These are phyloP conservation scores for Cyberlindnera euphorbiae DNA, from an alignment of 805 yeast genomes.

Conservation along the genomic window DNA sequence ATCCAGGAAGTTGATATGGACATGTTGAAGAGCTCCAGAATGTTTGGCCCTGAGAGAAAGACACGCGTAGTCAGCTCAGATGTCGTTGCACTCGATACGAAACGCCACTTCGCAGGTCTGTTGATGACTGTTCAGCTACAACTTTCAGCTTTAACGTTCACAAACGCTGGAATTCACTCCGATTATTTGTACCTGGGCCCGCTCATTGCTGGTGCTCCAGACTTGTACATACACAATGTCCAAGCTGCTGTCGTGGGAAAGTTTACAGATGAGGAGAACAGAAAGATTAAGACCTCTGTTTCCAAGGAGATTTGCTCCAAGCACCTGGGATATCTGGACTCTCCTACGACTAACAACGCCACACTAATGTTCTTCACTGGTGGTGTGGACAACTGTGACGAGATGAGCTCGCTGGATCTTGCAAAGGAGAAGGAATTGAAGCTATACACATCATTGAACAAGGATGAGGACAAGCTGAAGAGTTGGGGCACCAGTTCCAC, in stretches of 20 bases:
- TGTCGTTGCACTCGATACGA: constrained; percentile 13
- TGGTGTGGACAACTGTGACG: constrained; percentile 17
- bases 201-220: constrained; percentile 13
- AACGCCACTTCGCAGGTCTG: constrained; percentile 22
- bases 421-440: constrained; percentile 11
- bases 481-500: constrained; percentile 7
- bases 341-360: not conserved
- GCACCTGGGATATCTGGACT: constrained; percentile 13
- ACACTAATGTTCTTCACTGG: constrained; percentile 13
- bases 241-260: constrained; percentile 15
- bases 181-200: constrained; percentile 33
- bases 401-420: not conserved
- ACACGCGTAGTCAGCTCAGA: constrained; percentile 14
- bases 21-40: constrained; percentile 7
- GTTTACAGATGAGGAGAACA: constrained; percentile 12
- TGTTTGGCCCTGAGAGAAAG: constrained; percentile 28
- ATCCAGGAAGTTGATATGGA: constrained; percentile 3
- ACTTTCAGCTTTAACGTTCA: constrained; percentile 15
- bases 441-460: constrained; percentile 2
- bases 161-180: constrained; percentile 24
- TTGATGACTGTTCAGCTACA: constrained; percentile 20
- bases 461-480: constrained; percentile 5
- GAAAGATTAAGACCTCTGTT: constrained; percentile 12
- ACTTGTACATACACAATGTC: constrained; percentile 7
- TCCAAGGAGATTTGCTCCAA: constrained; percentile 18